Evolutionary conservation across 23 red algal species (phyloP).

Genomic region (Gracilaria vermiculophylla): DNA sequence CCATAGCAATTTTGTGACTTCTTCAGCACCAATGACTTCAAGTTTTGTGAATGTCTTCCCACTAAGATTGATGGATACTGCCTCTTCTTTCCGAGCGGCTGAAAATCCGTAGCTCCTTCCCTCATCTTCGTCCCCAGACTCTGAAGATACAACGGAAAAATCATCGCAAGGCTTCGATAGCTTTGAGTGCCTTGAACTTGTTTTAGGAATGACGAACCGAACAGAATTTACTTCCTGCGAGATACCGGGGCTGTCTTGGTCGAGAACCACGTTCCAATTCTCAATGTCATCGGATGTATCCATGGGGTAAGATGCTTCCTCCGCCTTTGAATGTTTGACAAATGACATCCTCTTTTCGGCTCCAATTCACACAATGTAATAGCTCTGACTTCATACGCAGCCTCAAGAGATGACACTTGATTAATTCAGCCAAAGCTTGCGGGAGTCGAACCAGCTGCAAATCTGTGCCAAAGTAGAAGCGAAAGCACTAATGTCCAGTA

Average conservation of each 20-base stretch:
- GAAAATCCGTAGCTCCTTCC: background rate
- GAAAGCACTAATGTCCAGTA: background rate
- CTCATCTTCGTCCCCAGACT: background rate
- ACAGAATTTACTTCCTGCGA: conserved; percentile 30
- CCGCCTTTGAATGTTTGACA: background rate
- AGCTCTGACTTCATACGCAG: background rate
- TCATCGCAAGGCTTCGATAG: background rate
- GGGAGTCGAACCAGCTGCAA: background rate
- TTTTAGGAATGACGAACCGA: conserved; percentile 11
- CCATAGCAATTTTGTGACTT: conserved; percentile 41
- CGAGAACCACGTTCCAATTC: background rate
- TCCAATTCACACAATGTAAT: background rate
- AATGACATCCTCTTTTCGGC: background rate
- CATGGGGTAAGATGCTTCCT: background rate
- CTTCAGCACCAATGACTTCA: conserved; percentile 59
- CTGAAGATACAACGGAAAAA: conserved; percentile 44
- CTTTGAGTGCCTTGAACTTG: background rate
- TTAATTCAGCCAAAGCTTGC: background rate
- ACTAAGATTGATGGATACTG: conserved; percentile 59
- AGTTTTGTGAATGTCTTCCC: conserved; percentile 53
- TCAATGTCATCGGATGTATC: background rate
- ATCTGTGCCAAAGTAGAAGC: background rate
- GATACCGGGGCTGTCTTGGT: background rate
- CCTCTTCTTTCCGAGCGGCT: conserved; percentile 31
- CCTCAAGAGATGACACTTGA: background rate